phyloP scores from a whole-genome alignment of 371 early-diverging fungal genomes.

The Cokeromyces recurvatus region DNA sequence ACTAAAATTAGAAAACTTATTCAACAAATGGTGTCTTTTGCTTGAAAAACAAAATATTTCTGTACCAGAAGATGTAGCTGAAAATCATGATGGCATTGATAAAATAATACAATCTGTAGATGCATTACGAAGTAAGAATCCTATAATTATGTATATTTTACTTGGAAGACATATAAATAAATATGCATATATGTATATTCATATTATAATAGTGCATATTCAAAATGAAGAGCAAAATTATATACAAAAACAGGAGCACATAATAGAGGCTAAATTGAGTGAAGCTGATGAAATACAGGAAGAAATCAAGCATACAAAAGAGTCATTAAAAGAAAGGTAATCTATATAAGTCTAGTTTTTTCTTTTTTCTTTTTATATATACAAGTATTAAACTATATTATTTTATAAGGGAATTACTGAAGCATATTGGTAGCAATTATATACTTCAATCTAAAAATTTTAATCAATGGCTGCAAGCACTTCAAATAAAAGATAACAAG shows the following conservation, averaged over 20 bases:
- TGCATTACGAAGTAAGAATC: slow-evolving; percentile 3
- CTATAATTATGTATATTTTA: too few species aligned
- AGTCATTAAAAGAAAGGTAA: slow-evolving; percentile 1
- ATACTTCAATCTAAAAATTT: not conserved
- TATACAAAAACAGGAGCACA: not conserved
- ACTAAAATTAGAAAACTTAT: not conserved
- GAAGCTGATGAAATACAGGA: not conserved
- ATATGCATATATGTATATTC: too few species aligned
- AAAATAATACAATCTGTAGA: slow-evolving; percentile 5
- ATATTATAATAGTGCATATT: not conserved
- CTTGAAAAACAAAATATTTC: not conserved
- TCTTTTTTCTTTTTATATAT: too few species aligned
- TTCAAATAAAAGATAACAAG: too few species aligned
- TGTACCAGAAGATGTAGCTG: not conserved
- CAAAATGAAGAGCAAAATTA: not conserved
- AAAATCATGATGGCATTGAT: slow-evolving; percentile 3
- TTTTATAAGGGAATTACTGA: too few species aligned
- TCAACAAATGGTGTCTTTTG: slow-evolving; percentile 4
- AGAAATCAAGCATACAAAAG: not conserved
- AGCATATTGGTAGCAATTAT: not conserved
- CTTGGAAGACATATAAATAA: too few species aligned
- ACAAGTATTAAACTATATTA: too few species aligned
- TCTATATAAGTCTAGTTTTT: too few species aligned
- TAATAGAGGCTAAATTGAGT: not conserved
- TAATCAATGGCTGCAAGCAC: not conserved